Percentiles rank a stretch among this genome's conserved stretches.
phyloP scores from a whole-genome alignment of 73 alveolate species.

The Stentor roeselii region DNA sequence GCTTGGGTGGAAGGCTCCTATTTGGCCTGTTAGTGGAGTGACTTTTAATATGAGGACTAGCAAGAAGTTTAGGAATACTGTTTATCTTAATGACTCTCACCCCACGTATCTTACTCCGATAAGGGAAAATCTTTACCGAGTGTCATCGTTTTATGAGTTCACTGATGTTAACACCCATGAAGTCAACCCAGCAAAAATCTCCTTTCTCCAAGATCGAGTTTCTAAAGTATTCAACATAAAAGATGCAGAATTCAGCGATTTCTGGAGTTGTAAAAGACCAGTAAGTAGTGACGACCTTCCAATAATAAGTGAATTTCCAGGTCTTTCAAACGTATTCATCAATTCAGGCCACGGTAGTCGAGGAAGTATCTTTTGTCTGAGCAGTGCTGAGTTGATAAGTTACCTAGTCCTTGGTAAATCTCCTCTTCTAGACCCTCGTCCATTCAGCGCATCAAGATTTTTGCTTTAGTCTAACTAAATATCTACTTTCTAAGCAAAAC shows the following conservation, averaged over 20 bases:
- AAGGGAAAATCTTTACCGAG: background rate
- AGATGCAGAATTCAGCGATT: slow-evolving; percentile 18
- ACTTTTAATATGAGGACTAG: slow-evolving; percentile 8
- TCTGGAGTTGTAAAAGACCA: slow-evolving; percentile 21
- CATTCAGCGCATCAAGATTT: background rate
- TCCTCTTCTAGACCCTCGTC: background rate
- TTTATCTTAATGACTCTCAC: background rate
- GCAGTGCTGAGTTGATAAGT: slow-evolving; percentile 14
- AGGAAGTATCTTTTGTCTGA: slow-evolving; percentile 9
- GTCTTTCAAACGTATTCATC: background rate
- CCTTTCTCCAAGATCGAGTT: background rate
- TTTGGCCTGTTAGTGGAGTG: slow-evolving; percentile 22
- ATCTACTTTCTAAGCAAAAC: too few relatives aligned
- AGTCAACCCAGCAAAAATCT: background rate
- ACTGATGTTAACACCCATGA: background rate
- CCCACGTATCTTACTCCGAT: background rate
- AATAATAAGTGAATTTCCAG: slow-evolving; percentile 5
- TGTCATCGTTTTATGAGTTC: background rate
- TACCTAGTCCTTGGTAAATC: slow-evolving; percentile 7
- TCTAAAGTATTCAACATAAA: background rate
- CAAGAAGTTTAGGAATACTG: slow-evolving; percentile 13
- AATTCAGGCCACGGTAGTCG: slow-evolving; percentile 31
- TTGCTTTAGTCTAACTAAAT: background rate
- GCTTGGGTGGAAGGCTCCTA: slow-evolving; percentile 17
- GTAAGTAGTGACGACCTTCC: slow-evolving; percentile 25